These are phyloP conservation scores for Emergomyces africanus DNA, from an alignment of 2,329 filamentous ascomycete genomes.

Conservation along the genomic window DNA sequence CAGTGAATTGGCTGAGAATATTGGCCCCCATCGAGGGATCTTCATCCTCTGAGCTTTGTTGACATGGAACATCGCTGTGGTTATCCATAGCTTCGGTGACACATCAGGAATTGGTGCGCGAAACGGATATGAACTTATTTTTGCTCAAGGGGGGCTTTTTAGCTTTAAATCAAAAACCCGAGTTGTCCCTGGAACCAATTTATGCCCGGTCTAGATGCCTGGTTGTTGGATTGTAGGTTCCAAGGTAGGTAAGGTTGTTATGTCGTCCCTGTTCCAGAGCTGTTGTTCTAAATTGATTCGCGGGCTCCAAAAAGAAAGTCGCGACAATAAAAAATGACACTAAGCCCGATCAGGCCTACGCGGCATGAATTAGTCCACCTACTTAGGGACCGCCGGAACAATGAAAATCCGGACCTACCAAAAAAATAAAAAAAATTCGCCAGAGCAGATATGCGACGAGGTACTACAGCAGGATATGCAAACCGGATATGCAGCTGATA, in stretches of 20 bases:
- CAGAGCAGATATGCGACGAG: too few species aligned
- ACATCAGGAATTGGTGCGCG: not conserved
- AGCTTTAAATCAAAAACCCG: not conserved
- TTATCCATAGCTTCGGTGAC: not conserved
- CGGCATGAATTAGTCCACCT: too few species aligned
- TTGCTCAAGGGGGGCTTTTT: not conserved
- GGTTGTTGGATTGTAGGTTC: not conserved
- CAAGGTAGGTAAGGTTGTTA: not conserved
- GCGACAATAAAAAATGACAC: not conserved
- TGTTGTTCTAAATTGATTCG: too few species aligned
- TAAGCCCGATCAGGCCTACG: not conserved
- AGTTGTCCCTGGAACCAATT: not conserved
- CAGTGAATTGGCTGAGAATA: conserved; percentile 9
- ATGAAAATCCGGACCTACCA: not conserved
- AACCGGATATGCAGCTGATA: too few species aligned
- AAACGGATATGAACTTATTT: not conserved
- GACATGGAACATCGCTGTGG: not conserved
- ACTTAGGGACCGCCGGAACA: not conserved
- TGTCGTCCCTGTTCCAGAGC: not conserved
- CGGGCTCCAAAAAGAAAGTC: too few species aligned
- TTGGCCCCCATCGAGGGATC: conserved; percentile 1
- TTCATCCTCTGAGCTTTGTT: not conserved
- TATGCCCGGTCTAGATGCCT: not conserved
- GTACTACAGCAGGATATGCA: not conserved
- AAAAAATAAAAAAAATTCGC: not conserved